Evolutionary conservation across 2,329 filamentous ascomycete genomes (phyloP), one percentile per base, ranked within the genome.

Genomic region (Penicillium sp.): DNA sequence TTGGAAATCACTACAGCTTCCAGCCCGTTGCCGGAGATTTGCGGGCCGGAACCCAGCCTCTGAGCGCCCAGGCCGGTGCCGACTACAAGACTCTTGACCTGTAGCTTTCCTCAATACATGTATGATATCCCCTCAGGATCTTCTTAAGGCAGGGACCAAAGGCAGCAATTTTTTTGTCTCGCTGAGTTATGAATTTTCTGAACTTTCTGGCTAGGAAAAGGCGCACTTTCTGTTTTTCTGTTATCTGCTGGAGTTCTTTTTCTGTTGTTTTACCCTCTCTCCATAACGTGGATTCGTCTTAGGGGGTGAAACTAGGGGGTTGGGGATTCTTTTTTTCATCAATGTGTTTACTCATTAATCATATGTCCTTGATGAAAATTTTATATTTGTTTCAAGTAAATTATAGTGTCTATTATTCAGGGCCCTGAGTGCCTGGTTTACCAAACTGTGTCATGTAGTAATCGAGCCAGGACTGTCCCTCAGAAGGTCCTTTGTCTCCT

Each of bases 31-130:
- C 67, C 44, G 62, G 62, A 19, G 68, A 72, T 46, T 47, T 61
- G 14, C 65, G 68, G 18, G 61, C 63, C 19, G 67, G 67, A 39
- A 64, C 68, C 14, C 73, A 75, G 49, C 75, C 75, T n/a, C 61
- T 74, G 62, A 76, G 74, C 41, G 68, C 69, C 4, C 69, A 73
- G 43, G 57, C 61, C n/a, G 74, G 71, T 36, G 69, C 69, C 30
- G 74, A 76, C 51, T 76, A 69, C 64, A 76, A 75, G 58, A 68
- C 67, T 32, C 68, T 75, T 55, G 75, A 77, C 38, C 65, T 77
- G 61, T 77, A 69, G 70, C 30, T 48, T 45, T 47, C 41, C 49
- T 56, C 56, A 49, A 57, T 53, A 36, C 56, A 62, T 65, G 62
- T 66, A 67, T 52, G 58, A 66, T 62, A 63, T 59, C 45, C 46